Evolutionary conservation across 2,329 filamentous ascomycete species (phyloP).

Genomic region (Colletotrichum lini): DNA sequence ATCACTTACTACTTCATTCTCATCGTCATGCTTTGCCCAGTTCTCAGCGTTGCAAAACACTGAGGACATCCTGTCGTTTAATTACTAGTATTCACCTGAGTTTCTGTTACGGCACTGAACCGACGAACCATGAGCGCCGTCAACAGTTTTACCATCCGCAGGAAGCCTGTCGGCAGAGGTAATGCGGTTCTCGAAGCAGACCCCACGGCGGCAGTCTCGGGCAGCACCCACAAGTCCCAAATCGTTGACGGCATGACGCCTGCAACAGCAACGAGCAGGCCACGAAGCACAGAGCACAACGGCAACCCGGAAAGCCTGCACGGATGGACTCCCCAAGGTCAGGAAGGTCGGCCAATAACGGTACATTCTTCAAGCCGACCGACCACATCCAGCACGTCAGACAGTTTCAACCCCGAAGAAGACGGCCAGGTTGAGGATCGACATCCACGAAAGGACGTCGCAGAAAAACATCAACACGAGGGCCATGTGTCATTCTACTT

Average conservation of each 20-base stretch:
- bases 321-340: not conserved
- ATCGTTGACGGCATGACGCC: not conserved
- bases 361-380: not conserved
- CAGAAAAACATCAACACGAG: not conserved
- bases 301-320: not conserved
- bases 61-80: not conserved
- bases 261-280: too few relatives aligned
- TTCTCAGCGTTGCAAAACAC: not conserved
- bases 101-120: not conserved
- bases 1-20: not conserved
- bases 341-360: not conserved
- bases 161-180: slow-evolving; percentile 1
- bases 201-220: not conserved
- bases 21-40: not conserved
- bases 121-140: not conserved
- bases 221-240: not conserved
- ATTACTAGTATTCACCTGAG: not conserved
- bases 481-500: slow-evolving; percentile 8
- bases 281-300: not conserved
- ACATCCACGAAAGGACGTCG: too few relatives aligned
- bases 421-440: not conserved
- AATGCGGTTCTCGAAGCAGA: not conserved
- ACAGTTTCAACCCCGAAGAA: not conserved
- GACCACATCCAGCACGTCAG: not conserved
- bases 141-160: not conserved